phyloP scores from a whole-genome alignment of 1,284 basidiomycete species.

The Apiotrichum montevideense region DNA sequence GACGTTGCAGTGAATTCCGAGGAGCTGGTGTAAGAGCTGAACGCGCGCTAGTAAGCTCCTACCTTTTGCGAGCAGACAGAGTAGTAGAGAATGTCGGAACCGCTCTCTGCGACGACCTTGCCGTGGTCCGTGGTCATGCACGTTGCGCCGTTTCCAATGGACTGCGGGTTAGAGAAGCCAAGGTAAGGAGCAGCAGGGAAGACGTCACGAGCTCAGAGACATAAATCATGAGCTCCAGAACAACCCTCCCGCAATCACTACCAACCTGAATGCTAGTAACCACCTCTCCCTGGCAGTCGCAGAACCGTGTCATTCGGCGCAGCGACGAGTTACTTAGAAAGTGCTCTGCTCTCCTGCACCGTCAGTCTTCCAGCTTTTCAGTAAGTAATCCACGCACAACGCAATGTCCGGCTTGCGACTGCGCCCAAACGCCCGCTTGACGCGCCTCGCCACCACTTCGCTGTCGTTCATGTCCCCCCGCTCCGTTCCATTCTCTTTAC shows the following conservation, averaged over 20 bases:
- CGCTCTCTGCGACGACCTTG: constrained; percentile 19
- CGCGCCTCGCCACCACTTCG: not conserved
- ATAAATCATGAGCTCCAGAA: too few species aligned
- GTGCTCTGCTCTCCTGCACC: not conserved
- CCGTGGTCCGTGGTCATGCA: constrained; percentile 35
- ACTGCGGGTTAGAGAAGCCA: not conserved
- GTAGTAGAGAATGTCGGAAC: too few species aligned
- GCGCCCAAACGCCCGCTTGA: not conserved
- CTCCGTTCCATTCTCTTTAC: too few species aligned
- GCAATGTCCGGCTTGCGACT: not conserved
- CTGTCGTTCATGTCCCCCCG: not conserved
- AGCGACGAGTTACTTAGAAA: not conserved
- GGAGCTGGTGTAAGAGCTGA: constrained; percentile 14
- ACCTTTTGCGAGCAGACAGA: constrained; percentile 27
- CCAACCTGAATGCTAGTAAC: constrained; percentile 29
- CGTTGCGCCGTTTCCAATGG: constrained; percentile 1
- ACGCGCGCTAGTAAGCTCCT: not conserved
- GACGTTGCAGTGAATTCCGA: constrained; percentile 31
- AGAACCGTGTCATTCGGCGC: constrained; percentile 2
- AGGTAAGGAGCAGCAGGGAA: too few species aligned
- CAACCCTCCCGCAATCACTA: not conserved
- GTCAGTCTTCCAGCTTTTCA: too few species aligned
- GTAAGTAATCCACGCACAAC: not conserved
- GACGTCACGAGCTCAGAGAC: too few species aligned
- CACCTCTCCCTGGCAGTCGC: constrained; percentile 28